These are phyloP conservation scores for Pyrenophora graminea DNA, from an alignment of 2,329 filamentous ascomycete species.

Conservation along the genomic window DNA sequence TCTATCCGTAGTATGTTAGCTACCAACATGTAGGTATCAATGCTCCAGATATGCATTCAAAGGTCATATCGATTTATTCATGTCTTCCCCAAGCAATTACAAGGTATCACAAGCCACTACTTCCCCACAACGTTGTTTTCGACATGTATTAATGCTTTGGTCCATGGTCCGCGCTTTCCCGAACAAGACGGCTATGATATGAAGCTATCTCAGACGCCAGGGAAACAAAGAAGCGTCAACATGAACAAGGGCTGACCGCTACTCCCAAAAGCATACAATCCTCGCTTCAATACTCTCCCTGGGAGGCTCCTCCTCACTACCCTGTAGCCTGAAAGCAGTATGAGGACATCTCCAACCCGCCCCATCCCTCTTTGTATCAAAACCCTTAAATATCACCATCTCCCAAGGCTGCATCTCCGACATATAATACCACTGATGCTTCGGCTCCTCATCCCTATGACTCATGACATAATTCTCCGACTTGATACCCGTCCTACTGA, in stretches of 20 bases:
- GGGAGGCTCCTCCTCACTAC: conserved; percentile 13
- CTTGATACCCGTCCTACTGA: conserved; percentile 21
- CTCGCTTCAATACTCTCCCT: conserved; percentile 36
- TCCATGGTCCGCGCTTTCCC: no score
- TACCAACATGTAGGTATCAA: no score
- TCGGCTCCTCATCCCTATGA: conserved; percentile 11
- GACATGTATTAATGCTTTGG: no score
- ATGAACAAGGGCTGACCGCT: neutral
- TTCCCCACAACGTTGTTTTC: no score
- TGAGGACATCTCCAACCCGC: conserved; percentile 34
- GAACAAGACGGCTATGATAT: no score
- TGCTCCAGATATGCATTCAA: no score
- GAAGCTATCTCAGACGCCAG: no score
- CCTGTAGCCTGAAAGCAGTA: conserved; percentile 27
- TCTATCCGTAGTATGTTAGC: no score
- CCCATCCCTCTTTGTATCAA: conserved; percentile 22
- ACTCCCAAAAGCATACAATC: conserved; percentile 27
- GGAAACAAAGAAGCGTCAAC: no score
- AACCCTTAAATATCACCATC: conserved; percentile 33
- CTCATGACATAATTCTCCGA: conserved; percentile 26
- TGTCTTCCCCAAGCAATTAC: no score
- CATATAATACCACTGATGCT: conserved; percentile 37
- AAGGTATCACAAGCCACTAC: no score
- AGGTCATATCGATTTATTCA: no score
- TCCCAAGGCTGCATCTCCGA: conserved; percentile 28